These are phyloP conservation scores for Hagleromyces aurorensis DNA, from an alignment of 805 yeast genomes.

Conservation along the genomic window DNA sequence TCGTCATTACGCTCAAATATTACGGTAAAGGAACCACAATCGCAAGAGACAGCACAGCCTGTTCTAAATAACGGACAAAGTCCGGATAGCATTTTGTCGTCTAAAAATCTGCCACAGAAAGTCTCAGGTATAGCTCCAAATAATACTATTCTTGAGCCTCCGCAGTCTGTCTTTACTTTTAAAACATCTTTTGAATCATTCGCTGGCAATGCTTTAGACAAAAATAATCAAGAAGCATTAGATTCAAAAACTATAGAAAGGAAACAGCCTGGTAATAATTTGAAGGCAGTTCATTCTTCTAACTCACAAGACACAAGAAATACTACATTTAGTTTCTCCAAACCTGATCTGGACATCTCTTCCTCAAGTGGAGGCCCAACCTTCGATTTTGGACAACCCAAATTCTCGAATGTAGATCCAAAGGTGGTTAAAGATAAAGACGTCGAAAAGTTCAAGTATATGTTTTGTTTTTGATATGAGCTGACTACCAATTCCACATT, in stretches of 20 bases:
- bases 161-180: too few species aligned
- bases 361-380: not conserved
- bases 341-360: not conserved
- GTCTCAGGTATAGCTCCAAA: not conserved
- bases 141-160: too few species aligned
- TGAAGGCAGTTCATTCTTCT: too few species aligned
- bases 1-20: conserved; percentile 33
- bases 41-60: conserved; percentile 8
- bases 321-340: too few species aligned
- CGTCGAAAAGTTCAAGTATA: conserved; percentile 17
- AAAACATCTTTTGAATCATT: too few species aligned
- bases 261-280: too few species aligned
- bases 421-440: conserved; percentile 13
- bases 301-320: too few species aligned
- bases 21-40: conserved; percentile 1
- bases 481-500: not conserved
- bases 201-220: not conserved
- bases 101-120: conserved; percentile 1
- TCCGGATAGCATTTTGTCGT: too few species aligned
- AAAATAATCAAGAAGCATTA: not conserved
- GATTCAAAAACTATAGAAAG: not conserved
- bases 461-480: conserved; percentile 16
- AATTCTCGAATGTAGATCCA: conserved; percentile 12
- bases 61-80: too few species aligned
- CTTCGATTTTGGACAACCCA: conserved; percentile 17